phyloP scores from a whole-genome alignment of 2,329 filamentous ascomycete species.

The Thielaviopsis punctulata region DNA sequence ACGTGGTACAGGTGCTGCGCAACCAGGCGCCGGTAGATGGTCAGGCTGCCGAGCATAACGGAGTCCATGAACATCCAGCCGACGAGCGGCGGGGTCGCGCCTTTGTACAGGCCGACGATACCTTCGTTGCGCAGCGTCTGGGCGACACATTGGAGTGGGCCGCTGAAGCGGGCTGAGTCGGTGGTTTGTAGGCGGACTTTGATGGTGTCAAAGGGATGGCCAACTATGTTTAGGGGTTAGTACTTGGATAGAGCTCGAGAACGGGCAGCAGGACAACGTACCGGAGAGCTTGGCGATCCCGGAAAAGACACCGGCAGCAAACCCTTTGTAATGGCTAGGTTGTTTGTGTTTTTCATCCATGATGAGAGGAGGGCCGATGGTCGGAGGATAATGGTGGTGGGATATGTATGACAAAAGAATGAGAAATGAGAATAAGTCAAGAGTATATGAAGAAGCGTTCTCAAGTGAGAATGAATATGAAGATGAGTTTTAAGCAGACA shows the following conservation, averaged over 20 bases:
- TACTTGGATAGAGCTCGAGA: neutral
- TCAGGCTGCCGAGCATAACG: slow-evolving; percentile 79
- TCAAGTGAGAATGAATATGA: neutral
- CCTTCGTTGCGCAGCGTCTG: slow-evolving; percentile 80
- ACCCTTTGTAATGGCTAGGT: slow-evolving; percentile 69
- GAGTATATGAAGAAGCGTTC: neutral
- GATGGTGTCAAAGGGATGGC: slow-evolving; percentile 79
- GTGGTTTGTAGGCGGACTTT: slow-evolving; percentile 93
- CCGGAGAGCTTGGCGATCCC: slow-evolving; percentile 80
- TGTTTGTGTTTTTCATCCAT: slow-evolving; percentile 3
- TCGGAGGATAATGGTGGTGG: neutral
- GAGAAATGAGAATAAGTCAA: neutral
- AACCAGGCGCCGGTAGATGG: slow-evolving; percentile 71
- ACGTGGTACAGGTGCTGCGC: slow-evolving; percentile 56
- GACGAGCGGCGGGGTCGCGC: slow-evolving; percentile 75
- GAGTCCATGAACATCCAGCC: slow-evolving; percentile 99
- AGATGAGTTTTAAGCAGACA: too few species aligned
- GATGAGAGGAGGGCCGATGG: neutral
- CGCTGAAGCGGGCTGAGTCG: slow-evolving; percentile 56
- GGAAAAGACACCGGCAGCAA: slow-evolving; percentile 89
- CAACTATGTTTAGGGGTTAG: slow-evolving; percentile 25
- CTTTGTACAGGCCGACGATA: slow-evolving; percentile 76
- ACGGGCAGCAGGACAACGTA: slow-evolving; percentile 23
- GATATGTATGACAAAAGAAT: neutral
- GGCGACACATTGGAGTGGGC: slow-evolving; percentile 68